These are phyloP conservation scores for Lepidopterella palustris DNA, from an alignment of 495 filamentous ascomycete genomes.

Conservation along the genomic window DNA sequence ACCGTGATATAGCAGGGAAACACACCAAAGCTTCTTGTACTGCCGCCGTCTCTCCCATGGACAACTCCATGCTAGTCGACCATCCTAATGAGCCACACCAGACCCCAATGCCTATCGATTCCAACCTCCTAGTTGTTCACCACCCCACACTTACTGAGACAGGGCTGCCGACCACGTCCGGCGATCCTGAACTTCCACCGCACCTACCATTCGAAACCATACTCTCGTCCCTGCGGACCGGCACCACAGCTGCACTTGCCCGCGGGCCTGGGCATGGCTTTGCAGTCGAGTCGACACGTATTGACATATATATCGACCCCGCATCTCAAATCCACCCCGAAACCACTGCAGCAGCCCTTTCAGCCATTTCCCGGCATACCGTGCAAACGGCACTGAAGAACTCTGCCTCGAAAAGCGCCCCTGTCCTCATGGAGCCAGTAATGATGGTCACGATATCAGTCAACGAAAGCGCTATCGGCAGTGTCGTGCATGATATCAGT, in stretches of 20 bases:
- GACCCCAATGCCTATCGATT: constrained; percentile 35
- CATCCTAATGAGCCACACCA: neutral
- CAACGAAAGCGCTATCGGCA: constrained; percentile 71
- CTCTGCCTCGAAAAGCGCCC: constrained; percentile 41
- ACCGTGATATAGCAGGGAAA: constrained; percentile 74
- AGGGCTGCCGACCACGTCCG: constrained; percentile 14
- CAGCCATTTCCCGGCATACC: constrained; percentile 67
- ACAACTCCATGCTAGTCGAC: constrained; percentile 49
- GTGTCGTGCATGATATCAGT: constrained; percentile 85
- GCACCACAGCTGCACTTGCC: constrained; percentile 75
- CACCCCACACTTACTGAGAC: constrained; percentile 33
- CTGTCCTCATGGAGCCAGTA: constrained; percentile 81
- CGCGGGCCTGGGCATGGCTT: constrained; percentile 73
- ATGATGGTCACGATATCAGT: constrained; percentile 81
- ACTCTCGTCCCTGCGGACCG: constrained; percentile 64
- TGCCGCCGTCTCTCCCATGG: constrained; percentile 56
- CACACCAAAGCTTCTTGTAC: constrained; percentile 69
- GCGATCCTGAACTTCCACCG: constrained; percentile 43
- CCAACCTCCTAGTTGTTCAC: constrained; percentile 35
- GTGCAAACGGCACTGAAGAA: constrained; percentile 52
- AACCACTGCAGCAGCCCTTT: constrained; percentile 67
- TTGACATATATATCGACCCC: constrained; percentile 62
- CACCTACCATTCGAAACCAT: constrained; percentile 52
- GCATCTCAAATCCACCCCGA: constrained; percentile 58
- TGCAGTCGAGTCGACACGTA: constrained; percentile 63